These are phyloP conservation scores for Shiraia sp. DNA, from an alignment of 2,329 filamentous ascomycete species.

Conservation along the genomic window DNA sequence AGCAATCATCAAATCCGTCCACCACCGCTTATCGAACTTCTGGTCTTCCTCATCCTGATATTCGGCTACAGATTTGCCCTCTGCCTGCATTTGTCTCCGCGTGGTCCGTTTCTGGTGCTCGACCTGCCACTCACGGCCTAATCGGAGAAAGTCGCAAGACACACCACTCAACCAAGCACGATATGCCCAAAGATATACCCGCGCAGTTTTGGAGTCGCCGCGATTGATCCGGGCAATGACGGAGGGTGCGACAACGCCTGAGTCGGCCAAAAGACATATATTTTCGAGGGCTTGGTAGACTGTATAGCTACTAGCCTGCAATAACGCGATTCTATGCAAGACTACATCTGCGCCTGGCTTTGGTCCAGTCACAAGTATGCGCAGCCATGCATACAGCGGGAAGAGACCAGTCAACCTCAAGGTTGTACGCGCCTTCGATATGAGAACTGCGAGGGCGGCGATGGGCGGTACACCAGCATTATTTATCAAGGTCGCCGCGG, in stretches of 20 bases:
- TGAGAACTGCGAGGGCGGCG: slow-evolving; percentile 43
- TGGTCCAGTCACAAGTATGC: slow-evolving; percentile 46
- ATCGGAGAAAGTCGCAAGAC: slow-evolving; percentile 49
- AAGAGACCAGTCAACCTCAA: slow-evolving; percentile 50
- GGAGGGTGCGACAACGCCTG: slow-evolving; percentile 41
- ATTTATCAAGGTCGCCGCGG: slow-evolving; percentile 30
- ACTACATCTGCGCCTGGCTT: slow-evolving; percentile 48
- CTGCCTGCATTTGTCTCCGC: slow-evolving; percentile 30
- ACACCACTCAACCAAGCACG: slow-evolving; percentile 50
- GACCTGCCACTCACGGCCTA: slow-evolving; percentile 49
- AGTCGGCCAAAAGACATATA: slow-evolving; percentile 48
- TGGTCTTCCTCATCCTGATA: slow-evolving; percentile 45
- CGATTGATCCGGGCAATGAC: slow-evolving; percentile 45
- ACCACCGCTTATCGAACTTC: slow-evolving; percentile 47
- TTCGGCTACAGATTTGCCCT: slow-evolving; percentile 31
- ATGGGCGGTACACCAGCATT: slow-evolving; percentile 35
- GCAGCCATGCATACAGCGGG: slow-evolving; percentile 51
- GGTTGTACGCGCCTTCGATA: slow-evolving; percentile 49
- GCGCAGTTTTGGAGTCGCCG: slow-evolving; percentile 36
- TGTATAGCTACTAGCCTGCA: slow-evolving; percentile 49
- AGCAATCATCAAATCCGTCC: slow-evolving; percentile 48
- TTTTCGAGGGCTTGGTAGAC: slow-evolving; percentile 52
- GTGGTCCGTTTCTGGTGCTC: slow-evolving; percentile 39
- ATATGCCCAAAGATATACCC: slow-evolving; percentile 48
- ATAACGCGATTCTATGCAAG: slow-evolving; percentile 46